Percentiles rank a stretch among this genome's conserved stretches.
phyloP scores from a whole-genome alignment of 257 asterid species.

The Rauvolfia tetraphylla region DNA sequence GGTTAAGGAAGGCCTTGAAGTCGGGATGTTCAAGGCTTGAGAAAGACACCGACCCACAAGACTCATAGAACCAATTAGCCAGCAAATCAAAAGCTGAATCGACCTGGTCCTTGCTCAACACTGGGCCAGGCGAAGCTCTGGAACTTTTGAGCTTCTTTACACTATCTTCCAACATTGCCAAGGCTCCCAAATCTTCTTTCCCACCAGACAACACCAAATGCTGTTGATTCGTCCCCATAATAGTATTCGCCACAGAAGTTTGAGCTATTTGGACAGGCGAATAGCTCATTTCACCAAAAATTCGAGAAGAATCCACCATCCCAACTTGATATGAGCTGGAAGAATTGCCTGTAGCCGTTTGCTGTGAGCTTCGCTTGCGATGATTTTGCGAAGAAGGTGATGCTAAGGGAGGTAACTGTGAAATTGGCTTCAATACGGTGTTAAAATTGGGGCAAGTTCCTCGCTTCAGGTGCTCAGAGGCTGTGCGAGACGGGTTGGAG shows the following conservation, averaged over 20 bases:
- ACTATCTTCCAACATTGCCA: conserved; percentile 78
- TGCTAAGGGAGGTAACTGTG: conserved; percentile 64
- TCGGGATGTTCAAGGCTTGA: conserved; percentile 78
- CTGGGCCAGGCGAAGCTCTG: conserved; percentile 49
- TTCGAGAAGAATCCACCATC: conserved; percentile 39
- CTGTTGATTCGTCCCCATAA: conserved; percentile 26
- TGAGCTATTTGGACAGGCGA: conserved; percentile 27
- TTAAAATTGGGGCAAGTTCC: conserved; percentile 78
- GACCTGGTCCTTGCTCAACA: conserved; percentile 55
- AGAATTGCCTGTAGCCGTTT: conserved; percentile 31
- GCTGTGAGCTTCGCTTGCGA: conserved; percentile 54
- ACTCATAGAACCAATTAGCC: conserved; percentile 82
- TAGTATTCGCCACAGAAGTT: not conserved
- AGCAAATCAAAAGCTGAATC: conserved; percentile 50
- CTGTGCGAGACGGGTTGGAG: conserved; percentile 84
- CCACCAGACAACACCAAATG: conserved; percentile 69
- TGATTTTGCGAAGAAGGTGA: conserved; percentile 65
- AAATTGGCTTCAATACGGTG: conserved; percentile 47
- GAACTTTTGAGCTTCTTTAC: conserved; percentile 77
- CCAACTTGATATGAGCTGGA: conserved; percentile 38
- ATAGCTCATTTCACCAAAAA: conserved; percentile 23
- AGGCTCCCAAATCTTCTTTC: conserved; percentile 70
- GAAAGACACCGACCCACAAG: conserved; percentile 56
- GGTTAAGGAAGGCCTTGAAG: conserved; percentile 68
- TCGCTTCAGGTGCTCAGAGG: conserved; percentile 76